Evolutionary conservation across 2,329 filamentous ascomycete species (phyloP).

Genomic region (Venturia nashicola): DNA sequence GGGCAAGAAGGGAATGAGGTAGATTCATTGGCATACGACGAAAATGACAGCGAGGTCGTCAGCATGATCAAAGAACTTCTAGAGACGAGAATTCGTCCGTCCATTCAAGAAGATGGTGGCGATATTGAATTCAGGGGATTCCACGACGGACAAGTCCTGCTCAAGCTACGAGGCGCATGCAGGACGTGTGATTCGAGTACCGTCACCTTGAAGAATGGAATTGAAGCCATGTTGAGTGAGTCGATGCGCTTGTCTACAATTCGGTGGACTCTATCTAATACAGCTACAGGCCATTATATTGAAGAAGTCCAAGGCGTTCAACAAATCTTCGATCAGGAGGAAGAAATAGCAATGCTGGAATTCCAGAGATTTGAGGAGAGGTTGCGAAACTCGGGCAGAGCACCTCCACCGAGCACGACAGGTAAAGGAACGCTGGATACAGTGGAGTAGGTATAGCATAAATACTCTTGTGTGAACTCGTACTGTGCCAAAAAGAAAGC

Average conservation of each 20-base stretch:
- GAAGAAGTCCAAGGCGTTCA: conserved; percentile 90
- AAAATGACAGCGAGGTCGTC: conserved; percentile 86
- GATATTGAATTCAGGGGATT: conserved; percentile 95
- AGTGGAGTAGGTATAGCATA: conserved; percentile 20
- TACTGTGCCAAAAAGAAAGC: no score
- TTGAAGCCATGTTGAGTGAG: conserved; percentile 86
- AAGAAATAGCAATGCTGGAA: conserved; percentile 74
- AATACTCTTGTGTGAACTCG: no score
- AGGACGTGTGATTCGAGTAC: conserved; percentile 94
- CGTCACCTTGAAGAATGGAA: conserved; percentile 92
- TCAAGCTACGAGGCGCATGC: conserved; percentile 87
- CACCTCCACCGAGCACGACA: conserved; percentile 36
- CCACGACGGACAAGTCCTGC: conserved; percentile 65
- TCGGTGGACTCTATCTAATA: conserved; percentile 12
- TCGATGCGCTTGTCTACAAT: conserved; percentile 40
- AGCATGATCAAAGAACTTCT: conserved; percentile 98
- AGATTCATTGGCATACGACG: conserved; percentile 71
- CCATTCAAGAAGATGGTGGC: conserved; percentile 94
- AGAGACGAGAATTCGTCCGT: conserved; percentile 86
- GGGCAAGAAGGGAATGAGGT: conserved; percentile 39
- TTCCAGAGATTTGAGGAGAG: conserved; percentile 95
- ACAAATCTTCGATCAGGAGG: conserved; percentile 83
- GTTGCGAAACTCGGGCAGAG: conserved; percentile 46
- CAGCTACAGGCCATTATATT: conserved; percentile 46
- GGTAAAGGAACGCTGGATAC: conserved; percentile 42